Percentiles rank a stretch among this genome's conserved stretches.
These are phyloP conservation scores for Paramecium octaurelia DNA, from an alignment of 73 alveolate species.

Conservation along the genomic window DNA sequence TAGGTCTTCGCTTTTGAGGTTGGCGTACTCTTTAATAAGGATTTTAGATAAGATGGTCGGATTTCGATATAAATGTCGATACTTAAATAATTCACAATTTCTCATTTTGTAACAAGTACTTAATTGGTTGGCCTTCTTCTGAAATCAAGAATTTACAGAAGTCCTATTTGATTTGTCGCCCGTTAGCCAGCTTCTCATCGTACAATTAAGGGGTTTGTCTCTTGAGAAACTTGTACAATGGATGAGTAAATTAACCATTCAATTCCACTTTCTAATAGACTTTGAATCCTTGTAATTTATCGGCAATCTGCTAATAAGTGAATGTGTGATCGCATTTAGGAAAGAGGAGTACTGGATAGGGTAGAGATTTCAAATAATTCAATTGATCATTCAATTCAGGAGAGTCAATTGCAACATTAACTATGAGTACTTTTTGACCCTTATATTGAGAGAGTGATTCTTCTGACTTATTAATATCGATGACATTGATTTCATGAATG, in stretches of 20 bases:
- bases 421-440: slow-evolving; percentile 5
- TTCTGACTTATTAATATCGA: slow-evolving; percentile 46
- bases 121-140: slow-evolving; percentile 39
- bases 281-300: slow-evolving; percentile 24
- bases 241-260: slow-evolving; percentile 57
- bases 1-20: not conserved
- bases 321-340: slow-evolving; percentile 39
- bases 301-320: slow-evolving; percentile 27
- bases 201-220: slow-evolving; percentile 43
- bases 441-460: slow-evolving; percentile 1
- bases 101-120: not conserved
- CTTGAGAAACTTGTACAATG: slow-evolving; percentile 49
- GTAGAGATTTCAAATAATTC: not conserved
- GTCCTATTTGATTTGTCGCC: slow-evolving; percentile 41
- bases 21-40: not conserved
- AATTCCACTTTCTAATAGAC: slow-evolving; percentile 59
- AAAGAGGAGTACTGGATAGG: slow-evolving; percentile 27
- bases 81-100: not conserved
- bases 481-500: slow-evolving; percentile 39
- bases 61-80: slow-evolving; percentile 26
- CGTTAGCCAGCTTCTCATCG: not conserved
- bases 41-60: not conserved
- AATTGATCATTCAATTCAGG: slow-evolving; percentile 32
- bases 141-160: slow-evolving; percentile 41
- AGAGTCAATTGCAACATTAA: slow-evolving; percentile 37